A percentile compares a stretch with the other conserved stretches of the same genome.
Evolutionary conservation across 1,139 yeast species (phyloP).

Genomic region (Geotrichum australiense): DNA sequence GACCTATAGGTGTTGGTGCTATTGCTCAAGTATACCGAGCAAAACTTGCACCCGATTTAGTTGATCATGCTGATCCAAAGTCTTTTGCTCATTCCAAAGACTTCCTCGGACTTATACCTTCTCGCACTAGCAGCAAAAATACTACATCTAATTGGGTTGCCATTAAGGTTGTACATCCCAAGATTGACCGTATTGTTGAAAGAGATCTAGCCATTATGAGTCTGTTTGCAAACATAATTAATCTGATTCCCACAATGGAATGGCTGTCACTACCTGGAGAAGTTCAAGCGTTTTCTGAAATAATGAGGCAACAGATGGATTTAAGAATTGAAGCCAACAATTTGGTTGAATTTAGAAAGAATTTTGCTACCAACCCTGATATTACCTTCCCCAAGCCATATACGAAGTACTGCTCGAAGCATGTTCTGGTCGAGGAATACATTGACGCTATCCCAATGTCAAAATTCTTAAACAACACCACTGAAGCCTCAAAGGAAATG

Average conservation of each 20-base stretch:
- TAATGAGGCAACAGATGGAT: constrained; percentile 88
- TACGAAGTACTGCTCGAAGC: constrained; percentile 55
- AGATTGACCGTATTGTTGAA: constrained; percentile 61
- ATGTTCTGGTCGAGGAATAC: constrained; percentile 79
- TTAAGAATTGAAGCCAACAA: constrained; percentile 84
- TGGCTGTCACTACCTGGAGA: constrained; percentile 96
- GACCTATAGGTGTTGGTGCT: constrained; percentile 92
- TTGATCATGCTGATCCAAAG: not conserved
- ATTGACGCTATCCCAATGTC: constrained; percentile 80
- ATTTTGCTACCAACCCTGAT: constrained; percentile 49
- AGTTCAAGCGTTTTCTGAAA: constrained; percentile 74
- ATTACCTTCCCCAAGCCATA: constrained; percentile 80
- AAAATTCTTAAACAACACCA: constrained; percentile 46
- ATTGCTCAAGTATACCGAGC: constrained; percentile 93
- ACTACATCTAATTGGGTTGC: constrained; percentile 60
- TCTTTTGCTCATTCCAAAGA: not conserved
- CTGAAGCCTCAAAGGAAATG: constrained; percentile 32
- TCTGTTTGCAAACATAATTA: constrained; percentile 64
- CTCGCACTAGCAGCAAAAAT: constrained; percentile 16
- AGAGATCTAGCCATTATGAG: constrained; percentile 81
- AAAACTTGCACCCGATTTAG: constrained; percentile 37
- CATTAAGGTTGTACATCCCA: constrained; percentile 86
- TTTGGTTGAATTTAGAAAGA: constrained; percentile 57
- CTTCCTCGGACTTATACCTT: constrained; percentile 7
- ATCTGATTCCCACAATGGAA: constrained; percentile 85